Conservation (phyloP, 2,329 filamentous ascomycete species). For the Dactylellina cionopaga region DNA sequence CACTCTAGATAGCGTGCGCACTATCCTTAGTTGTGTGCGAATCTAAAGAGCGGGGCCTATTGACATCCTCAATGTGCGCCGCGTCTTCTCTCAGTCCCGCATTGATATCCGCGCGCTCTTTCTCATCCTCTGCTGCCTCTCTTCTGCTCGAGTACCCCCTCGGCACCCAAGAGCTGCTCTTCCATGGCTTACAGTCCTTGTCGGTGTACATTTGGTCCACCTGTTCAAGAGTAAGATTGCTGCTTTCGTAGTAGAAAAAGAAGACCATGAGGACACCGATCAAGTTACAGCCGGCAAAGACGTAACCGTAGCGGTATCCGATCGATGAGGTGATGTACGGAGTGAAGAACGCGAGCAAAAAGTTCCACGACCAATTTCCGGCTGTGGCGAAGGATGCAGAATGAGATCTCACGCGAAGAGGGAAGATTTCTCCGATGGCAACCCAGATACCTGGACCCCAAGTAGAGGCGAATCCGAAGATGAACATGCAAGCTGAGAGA, state of each 20-base stretch:
- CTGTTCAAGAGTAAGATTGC: conserved; percentile 78
- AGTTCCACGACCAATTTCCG: conserved; percentile 77
- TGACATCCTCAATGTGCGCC: conserved; percentile 34
- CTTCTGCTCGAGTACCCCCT: conserved; percentile 63
- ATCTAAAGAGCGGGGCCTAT: conserved; percentile 30
- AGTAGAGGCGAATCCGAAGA: conserved; percentile 73
- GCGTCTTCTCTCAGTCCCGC: conserved; percentile 36
- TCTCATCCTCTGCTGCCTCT: conserved; percentile 55
- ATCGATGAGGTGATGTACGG: conserved; percentile 79
- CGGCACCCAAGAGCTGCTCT: conserved; percentile 68
- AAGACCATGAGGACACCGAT: conserved; percentile 74
- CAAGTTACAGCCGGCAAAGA: conserved; percentile 78
- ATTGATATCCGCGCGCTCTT: conserved; percentile 31
- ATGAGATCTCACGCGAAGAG: conserved; percentile 70
- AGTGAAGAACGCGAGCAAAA: conserved; percentile 79
- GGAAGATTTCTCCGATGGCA: conserved; percentile 73
- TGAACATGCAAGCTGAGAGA: conserved; percentile 75
- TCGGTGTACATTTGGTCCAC: conserved; percentile 82
- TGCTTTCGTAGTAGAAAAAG: conserved; percentile 80
- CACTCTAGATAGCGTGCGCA: conserved; percentile 13
- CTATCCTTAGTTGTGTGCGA: conserved; percentile 44
- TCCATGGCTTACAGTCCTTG: conserved; percentile 69
- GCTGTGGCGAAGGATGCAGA: conserved; percentile 71
- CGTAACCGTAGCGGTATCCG: conserved; percentile 77
- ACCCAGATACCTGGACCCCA: conserved; percentile 80